Evolutionary conservation across 2,329 filamentous ascomycete genomes (phyloP), one percentile per base, ranked within the genome.

Genomic region (Didymella keratinophila): DNA sequence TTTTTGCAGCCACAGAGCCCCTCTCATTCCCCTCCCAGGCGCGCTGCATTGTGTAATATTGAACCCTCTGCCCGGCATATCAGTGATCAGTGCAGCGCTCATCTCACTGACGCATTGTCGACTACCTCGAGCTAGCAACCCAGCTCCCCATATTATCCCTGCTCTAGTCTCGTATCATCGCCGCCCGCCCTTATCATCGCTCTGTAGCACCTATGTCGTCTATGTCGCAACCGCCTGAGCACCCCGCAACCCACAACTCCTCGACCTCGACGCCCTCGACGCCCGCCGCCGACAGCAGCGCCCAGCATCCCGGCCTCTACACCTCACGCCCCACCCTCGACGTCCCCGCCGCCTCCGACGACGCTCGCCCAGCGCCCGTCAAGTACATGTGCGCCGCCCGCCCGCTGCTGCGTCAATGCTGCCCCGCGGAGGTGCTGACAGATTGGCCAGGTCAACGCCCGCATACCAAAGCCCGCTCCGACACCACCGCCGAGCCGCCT

Each of bases 401-500:
- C 23, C 58, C 49, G 36, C 34, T 43, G 32, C 52, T 34, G 53
- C 49, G 60, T 28, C 57, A 42, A 53, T 43, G 56, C 54, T 66
- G 62, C 69, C 67, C 72, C 68, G 62, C 69, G 34, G 61, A 62
- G 62, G 53, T 66, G 62, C 67, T 71, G 62, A 72, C 63, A 52
- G 23, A 42, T 43, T 43, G 34, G 54, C 45, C 68, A 87, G 85
- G 68, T 87, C 86, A 50, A 78, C 79, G 43, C 83, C 86, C 65
- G 81, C 83, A 52, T 86, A 85, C 75, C 83, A 85, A 63, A 87
- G 84, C 69, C 87, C 86, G n/a, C 79, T 87, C 48, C 82, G 87
- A 77, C 87, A 90, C 73, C 86, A 89, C 76, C 82, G 80, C 64
- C 84, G 87, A 61, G 83, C 83, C 52, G 83, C 84, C 50, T 89